A percentile compares a stretch with the other conserved stretches of the same genome.
Conservation (phyloP, 2,329 filamentous ascomycete genomes). For the Paramyrothecium sp. region DNA sequence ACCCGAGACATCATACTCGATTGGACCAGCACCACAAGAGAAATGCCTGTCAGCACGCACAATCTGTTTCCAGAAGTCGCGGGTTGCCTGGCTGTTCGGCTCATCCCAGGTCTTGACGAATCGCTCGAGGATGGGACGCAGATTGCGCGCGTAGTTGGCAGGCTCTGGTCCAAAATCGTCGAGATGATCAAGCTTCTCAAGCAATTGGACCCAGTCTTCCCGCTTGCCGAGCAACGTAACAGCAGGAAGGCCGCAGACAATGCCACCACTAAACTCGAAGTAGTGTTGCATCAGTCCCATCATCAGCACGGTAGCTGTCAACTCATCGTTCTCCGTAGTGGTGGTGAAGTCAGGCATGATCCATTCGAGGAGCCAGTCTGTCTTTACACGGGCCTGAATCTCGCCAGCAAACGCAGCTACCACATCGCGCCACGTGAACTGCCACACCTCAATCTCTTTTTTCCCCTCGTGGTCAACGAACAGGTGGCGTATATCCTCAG, state of each 20-base stretch:
- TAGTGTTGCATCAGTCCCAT: constrained; percentile 42
- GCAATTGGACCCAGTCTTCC: constrained; percentile 38
- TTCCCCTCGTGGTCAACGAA: constrained; percentile 46
- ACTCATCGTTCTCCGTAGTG: constrained; percentile 32
- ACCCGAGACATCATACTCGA: constrained; percentile 38
- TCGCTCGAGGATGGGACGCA: constrained; percentile 41
- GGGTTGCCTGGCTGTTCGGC: constrained; percentile 26
- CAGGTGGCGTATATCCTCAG: constrained; percentile 40
- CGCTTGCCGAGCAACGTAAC: constrained; percentile 37
- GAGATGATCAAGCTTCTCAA: constrained; percentile 40
- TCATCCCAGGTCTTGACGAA: constrained; percentile 45
- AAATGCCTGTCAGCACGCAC: constrained; percentile 31
- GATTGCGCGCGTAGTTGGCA: constrained; percentile 30
- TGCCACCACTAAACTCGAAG: constrained; percentile 31
- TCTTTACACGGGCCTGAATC: constrained; percentile 37
- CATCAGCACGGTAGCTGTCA: constrained; percentile 41
- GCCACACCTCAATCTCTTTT: constrained; percentile 34
- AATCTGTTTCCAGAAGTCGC: constrained; percentile 42
- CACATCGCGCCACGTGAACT: constrained; percentile 20
- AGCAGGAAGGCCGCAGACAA: constrained; percentile 41
- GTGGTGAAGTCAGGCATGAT: constrained; percentile 42
- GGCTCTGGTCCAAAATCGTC: constrained; percentile 42
- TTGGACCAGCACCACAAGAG: constrained; percentile 24
- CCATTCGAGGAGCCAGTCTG: constrained; percentile 39
- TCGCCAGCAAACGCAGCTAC: constrained; percentile 33